Evolutionary conservation across 2,329 filamentous ascomycete genomes (phyloP).

Genomic region (Alternaria dauci): DNA sequence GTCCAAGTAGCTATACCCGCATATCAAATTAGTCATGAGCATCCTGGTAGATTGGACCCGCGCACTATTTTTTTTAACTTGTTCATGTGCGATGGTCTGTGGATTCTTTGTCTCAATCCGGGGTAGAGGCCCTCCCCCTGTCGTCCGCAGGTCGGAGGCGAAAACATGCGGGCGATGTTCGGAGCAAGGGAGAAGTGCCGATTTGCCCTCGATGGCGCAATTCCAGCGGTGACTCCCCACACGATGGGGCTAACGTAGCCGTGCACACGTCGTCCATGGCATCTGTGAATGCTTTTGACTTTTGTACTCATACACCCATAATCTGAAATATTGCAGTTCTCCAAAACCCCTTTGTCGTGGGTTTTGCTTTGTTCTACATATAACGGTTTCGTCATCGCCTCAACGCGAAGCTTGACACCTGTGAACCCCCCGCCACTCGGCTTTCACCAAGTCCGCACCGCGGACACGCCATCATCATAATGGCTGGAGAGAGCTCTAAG

Average conservation of each 20-base stretch:
- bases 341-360: background rate
- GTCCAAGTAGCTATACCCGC: conserved; percentile 17
- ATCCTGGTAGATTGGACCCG: background rate
- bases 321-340: conserved; percentile 1
- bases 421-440: conserved; percentile 18
- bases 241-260: conserved; percentile 34
- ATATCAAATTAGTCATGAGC: conserved; percentile 7
- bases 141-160: conserved; percentile 11
- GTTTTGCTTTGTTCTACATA: conserved; percentile 4
- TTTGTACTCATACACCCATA: conserved; percentile 10
- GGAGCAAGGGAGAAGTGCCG: conserved; percentile 35
- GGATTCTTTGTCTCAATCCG: conserved; percentile 25
- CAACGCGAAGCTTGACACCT: conserved; percentile 22
- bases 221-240: conserved; percentile 47
- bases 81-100: background rate
- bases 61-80: background rate
- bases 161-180: conserved; percentile 25
- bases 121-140: conserved; percentile 25
- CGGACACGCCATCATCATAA: conserved; percentile 26
- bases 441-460: conserved; percentile 20
- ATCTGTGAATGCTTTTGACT: conserved; percentile 9
- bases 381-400: conserved; percentile 24
- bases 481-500: conserved; percentile 47
- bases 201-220: conserved; percentile 44
- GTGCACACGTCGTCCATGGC: conserved; percentile 30